Conservation (phyloP, 495 filamentous ascomycete genomes). For the Neurospora sp. region DNA sequence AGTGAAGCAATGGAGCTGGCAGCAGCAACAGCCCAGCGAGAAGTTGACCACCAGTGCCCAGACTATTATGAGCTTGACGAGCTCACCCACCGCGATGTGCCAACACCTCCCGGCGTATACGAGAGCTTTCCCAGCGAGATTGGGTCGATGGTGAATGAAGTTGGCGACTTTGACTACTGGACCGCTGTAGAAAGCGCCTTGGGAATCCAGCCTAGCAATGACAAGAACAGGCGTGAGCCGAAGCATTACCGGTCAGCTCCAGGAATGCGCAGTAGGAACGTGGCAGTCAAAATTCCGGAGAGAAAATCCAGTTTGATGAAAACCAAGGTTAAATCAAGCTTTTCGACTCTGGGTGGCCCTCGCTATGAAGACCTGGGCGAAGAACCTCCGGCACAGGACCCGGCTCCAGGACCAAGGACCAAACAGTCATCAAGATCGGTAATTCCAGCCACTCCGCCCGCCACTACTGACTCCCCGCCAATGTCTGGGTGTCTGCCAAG, state of each 20-base stretch:
- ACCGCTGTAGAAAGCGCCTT: neutral
- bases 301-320: constrained; percentile 10
- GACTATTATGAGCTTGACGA: constrained; percentile 4
- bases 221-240: neutral
- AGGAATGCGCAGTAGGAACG: constrained; percentile 16
- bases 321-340: neutral
- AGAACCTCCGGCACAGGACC: neutral
- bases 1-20: constrained; percentile 36
- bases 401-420: constrained; percentile 5
- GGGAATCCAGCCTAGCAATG: neutral
- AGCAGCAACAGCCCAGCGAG: constrained; percentile 23
- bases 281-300: constrained; percentile 8
- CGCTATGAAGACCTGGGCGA: neutral
- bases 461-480: neutral
- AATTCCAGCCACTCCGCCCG: neutral
- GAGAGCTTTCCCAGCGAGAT: constrained; percentile 7
- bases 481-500: constrained; percentile 4
- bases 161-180: neutral
- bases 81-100: constrained; percentile 1
- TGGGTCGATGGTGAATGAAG: constrained; percentile 10
- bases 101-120: constrained; percentile 7
- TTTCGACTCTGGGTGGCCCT: neutral
- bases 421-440: neutral
- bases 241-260: constrained; percentile 16
- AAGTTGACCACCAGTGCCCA: constrained; percentile 4